Percentiles rank a stretch among this genome's conserved stretches.
Conservation (phyloP, 2,329 filamentous ascomycete genomes). For the Dactylellina sp. region DNA sequence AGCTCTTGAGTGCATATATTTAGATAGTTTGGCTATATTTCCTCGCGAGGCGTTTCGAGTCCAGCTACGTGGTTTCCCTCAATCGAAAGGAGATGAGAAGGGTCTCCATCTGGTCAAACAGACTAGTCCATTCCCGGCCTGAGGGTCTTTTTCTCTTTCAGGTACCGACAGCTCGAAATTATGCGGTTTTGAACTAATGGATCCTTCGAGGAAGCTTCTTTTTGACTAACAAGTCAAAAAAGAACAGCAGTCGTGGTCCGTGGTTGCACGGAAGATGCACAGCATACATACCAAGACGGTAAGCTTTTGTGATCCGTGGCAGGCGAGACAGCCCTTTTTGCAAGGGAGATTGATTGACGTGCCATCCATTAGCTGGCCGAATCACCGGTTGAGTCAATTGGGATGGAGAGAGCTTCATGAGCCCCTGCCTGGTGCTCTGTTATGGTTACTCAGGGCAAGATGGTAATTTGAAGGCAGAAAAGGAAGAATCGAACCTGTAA, state of each 20-base stretch:
- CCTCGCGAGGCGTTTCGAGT: conserved; percentile 13
- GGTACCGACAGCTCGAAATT: conserved; percentile 28
- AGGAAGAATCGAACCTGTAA: conserved; percentile 25
- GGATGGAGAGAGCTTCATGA: neutral
- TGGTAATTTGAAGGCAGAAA: conserved; percentile 4
- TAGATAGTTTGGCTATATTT: conserved; percentile 30
- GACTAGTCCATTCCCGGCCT: conserved; percentile 35
- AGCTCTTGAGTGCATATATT: conserved; percentile 49
- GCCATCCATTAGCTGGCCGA: conserved; percentile 48
- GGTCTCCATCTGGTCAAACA: conserved; percentile 4
- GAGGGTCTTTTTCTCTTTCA: conserved; percentile 14
- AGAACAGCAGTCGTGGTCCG: no score
- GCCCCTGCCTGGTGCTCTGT: conserved; percentile 6
- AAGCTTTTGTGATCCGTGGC: conserved; percentile 46
- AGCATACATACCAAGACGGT: conserved; percentile 51
- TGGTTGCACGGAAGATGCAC: conserved; percentile 43
- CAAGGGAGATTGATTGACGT: conserved; percentile 41
- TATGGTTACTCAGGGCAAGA: neutral
- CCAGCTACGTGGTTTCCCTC: conserved; percentile 51
- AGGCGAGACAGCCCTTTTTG: conserved; percentile 40
- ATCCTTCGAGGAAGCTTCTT: conserved; percentile 33
- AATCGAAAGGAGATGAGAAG: conserved; percentile 16
- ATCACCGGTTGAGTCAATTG: neutral
- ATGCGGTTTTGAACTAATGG: conserved; percentile 19
- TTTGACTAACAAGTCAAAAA: conserved; percentile 3